phyloP scores from a whole-genome alignment of 2,329 filamentous ascomycete species.

The Lecanoromycetidae sp. region DNA sequence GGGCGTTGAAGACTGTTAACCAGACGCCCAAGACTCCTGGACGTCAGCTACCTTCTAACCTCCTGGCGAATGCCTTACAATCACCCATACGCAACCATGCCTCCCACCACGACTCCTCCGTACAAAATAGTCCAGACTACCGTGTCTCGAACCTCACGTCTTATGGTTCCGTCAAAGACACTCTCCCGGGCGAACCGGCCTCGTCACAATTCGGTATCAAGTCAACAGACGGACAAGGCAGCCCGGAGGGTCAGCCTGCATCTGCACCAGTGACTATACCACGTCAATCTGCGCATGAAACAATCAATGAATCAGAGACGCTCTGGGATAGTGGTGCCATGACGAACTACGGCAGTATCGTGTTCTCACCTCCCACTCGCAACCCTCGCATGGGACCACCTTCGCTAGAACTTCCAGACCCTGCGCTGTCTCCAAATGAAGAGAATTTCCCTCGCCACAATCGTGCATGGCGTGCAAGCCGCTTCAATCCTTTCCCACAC shows the following conservation, averaged over 20 bases:
- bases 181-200: conserved; percentile 12
- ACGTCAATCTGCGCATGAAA: conserved; percentile 24
- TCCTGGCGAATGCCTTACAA: conserved; percentile 15
- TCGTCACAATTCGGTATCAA: conserved; percentile 12
- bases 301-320: conserved; percentile 6
- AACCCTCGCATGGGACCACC: conserved; percentile 30
- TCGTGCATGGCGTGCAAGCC: conserved; percentile 17
- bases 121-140: conserved; percentile 8
- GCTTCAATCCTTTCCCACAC: conserved; percentile 13
- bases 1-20: conserved; percentile 53
- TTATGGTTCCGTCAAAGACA: conserved; percentile 7
- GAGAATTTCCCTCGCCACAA: conserved; percentile 17
- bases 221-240: conserved; percentile 18
- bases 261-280: conserved; percentile 29
- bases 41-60: conserved; percentile 22
- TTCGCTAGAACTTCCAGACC: conserved; percentile 49
- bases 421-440: conserved; percentile 37
- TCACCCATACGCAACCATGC: conserved; percentile 12
- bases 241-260: conserved; percentile 18
- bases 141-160: conserved; percentile 19
- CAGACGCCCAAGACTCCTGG: conserved; percentile 43
- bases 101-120: conserved; percentile 2
- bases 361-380: conserved; percentile 39
- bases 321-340: conserved; percentile 22
- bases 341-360: conserved; percentile 52